phyloP scores from a whole-genome alignment of 2,329 filamentous ascomycete species.

The Nemania sp. region DNA sequence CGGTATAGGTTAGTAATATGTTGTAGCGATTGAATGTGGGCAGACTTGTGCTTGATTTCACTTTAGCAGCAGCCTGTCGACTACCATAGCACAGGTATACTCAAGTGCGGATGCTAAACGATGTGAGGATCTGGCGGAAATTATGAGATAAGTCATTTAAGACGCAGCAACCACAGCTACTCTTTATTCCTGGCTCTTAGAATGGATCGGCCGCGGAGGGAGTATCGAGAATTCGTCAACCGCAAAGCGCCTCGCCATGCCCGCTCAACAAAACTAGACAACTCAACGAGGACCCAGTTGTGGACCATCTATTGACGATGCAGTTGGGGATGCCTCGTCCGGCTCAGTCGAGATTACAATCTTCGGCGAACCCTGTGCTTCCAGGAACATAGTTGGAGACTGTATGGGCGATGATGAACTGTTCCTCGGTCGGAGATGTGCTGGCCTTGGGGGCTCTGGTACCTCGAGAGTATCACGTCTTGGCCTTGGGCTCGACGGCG shows the following conservation, averaged over 20 bases:
- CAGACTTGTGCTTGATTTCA: background rate
- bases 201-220: background rate
- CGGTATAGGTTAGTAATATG: background rate
- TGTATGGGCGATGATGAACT: conserved; percentile 20
- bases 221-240: background rate
- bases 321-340: conserved; percentile 25
- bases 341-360: conserved; percentile 46
- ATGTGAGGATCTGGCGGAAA: background rate
- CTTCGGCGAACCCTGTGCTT: conserved; percentile 36
- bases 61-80: background rate
- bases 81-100: background rate
- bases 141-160: background rate
- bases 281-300: conserved; percentile 10
- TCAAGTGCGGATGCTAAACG: background rate
- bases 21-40: background rate
- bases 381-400: conserved; percentile 27
- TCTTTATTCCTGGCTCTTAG: background rate
- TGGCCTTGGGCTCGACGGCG: background rate
- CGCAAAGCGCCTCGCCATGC: background rate
- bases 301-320: background rate
- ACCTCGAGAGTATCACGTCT: conserved; percentile 53
- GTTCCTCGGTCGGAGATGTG: conserved; percentile 32
- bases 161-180: background rate
- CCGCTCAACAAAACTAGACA: no score
- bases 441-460: conserved; percentile 41